Conservation (phyloP, 2,329 filamentous ascomycete genomes). For the Zymoseptoria pseudotritici region DNA sequence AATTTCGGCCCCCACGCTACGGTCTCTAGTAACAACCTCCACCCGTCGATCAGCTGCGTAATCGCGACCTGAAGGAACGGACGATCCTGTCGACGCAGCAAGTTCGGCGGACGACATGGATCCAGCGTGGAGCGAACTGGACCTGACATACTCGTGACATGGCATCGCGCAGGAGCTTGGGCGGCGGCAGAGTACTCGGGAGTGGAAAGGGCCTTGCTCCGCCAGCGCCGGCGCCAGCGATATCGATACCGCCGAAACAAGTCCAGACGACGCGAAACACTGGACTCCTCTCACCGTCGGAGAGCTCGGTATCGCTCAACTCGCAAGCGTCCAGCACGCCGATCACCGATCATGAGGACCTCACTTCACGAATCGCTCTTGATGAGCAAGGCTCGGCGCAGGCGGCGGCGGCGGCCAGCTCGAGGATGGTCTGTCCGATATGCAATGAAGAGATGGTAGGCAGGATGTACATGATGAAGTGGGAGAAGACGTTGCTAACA, state of each 20-base stretch:
- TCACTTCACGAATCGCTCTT: constrained; percentile 72
- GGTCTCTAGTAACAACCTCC: too few relatives aligned
- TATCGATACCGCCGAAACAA: constrained; percentile 47
- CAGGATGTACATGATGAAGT: not conserved
- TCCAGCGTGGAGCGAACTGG: not conserved
- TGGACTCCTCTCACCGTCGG: constrained; percentile 52
- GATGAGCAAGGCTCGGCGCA: constrained; percentile 50
- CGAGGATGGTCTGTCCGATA: constrained; percentile 85
- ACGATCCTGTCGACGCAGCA: not conserved
- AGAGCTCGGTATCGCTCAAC: constrained; percentile 69
- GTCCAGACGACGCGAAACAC: constrained; percentile 14
- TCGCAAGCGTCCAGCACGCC: constrained; percentile 69
- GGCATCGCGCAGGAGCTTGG: constrained; percentile 73
- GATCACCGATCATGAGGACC: constrained; percentile 65
- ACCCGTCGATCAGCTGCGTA: not conserved
- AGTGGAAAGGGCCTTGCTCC: constrained; percentile 76
- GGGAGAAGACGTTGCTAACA: constrained; percentile 19
- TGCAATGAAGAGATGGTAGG: constrained; percentile 94
- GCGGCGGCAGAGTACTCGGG: constrained; percentile 85
- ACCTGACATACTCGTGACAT: constrained; percentile 41
- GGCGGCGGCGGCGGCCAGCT: constrained; percentile 51
- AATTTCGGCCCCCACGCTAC: not conserved
- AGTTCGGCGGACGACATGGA: not conserved
- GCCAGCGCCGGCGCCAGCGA: constrained; percentile 40
- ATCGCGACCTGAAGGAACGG: not conserved